Conservation (phyloP, 306 rosid species). For the Glycine tomentella region DNA sequence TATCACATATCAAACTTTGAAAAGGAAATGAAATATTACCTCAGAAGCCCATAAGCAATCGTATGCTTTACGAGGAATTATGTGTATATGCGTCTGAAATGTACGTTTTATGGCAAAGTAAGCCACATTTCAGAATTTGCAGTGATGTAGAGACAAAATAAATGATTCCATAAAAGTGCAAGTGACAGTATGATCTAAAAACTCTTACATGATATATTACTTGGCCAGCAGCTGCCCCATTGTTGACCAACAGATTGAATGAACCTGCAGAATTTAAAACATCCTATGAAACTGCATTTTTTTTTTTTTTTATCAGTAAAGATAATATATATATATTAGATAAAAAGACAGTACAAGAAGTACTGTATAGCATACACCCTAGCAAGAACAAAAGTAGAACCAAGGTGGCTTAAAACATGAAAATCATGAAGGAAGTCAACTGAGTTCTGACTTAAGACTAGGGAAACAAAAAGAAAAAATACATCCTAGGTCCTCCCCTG, state of each 20-base stretch:
- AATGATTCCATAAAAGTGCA: neutral
- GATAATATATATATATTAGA: too few species aligned
- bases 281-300: slow-evolving; percentile 3
- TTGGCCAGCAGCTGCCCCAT: slow-evolving; percentile 93
- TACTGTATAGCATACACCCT: too few species aligned
- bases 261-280: slow-evolving; percentile 59
- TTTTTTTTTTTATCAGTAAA: too few species aligned
- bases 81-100: slow-evolving; percentile 93
- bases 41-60: slow-evolving; percentile 95
- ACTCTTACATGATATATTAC: slow-evolving; percentile 92
- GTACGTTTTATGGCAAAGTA: slow-evolving; percentile 39
- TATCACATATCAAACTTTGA: slow-evolving; percentile 16
- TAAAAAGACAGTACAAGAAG: too few species aligned
- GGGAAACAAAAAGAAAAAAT: too few species aligned
- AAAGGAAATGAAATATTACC: slow-evolving; percentile 55
- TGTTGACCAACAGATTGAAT: slow-evolving; percentile 90
- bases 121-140: slow-evolving; percentile 36
- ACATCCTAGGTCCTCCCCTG: too few species aligned
- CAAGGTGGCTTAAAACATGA: too few species aligned
- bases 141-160: too few species aligned
- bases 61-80: slow-evolving; percentile 84
- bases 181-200: slow-evolving; percentile 8
- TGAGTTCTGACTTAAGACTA: too few species aligned
- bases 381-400: too few species aligned
- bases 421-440: too few species aligned